Evolutionary conservation across 169 alveolate genomes (phyloP), one percentile per base, ranked within the genome.

Genomic region (Plasmodium inui): DNA sequence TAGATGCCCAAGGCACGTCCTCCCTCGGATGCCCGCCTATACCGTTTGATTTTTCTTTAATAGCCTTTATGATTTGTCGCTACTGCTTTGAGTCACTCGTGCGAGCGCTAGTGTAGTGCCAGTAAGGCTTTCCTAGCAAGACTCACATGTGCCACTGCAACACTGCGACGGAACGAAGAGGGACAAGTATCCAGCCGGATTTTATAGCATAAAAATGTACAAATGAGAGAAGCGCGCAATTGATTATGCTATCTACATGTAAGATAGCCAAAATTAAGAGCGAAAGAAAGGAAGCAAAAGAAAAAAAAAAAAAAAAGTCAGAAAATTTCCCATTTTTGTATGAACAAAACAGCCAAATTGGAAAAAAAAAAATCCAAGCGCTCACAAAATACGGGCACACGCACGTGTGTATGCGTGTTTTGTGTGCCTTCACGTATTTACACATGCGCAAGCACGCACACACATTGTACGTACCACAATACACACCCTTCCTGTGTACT

Each of bases 311-410:
- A 73, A 73, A 73, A 73, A 74, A 74, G 37, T 32, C 83, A 76
- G 14, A 61, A 61, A 17, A 17, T 50, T 37, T 22, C 46, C 26
- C 26, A 17, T 76, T 80, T 80, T 19, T 80, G 50, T 80, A 80
- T 80, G 50, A 80, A 80, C 86, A 80, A 80, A 80, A 39, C 86
- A 80, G 57, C 57, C 61, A 80, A 80, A 19, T 14, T 30, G 82
- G 55, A 8, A 30, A 73, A 73, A 73, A 73, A 32, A 73, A 73
- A 30, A n/a, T 30, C 1, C 73, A 44, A 22, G 32, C 70, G 39
- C 74, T 50, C 34, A 55, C 61, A 82, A 53, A n/a, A 82, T 82
- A 82, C 39, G 74, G 7, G 32, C 74, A 55, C 67, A 28, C 39
- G 19, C 67, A 61, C 73, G 3, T 61, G 57, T 28, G 72, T 55